Percentiles rank a stretch among this genome's conserved stretches.
These are phyloP conservation scores for Yamadazyma insecticola DNA, from an alignment of 805 yeast genomes.

Conservation along the genomic window DNA sequence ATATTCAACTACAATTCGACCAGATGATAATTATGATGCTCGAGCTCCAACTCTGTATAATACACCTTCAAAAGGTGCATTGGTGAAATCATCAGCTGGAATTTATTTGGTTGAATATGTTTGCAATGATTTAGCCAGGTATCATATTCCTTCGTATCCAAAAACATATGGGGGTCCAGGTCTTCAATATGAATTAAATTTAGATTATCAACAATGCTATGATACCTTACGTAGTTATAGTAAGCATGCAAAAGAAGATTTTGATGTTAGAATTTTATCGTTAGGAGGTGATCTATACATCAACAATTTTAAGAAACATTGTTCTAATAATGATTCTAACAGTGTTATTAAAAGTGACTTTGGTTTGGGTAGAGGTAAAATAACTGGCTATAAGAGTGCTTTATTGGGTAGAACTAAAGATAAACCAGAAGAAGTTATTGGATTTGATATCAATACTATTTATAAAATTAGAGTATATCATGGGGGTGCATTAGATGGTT, in stretches of 20 bases:
- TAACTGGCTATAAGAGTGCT: slow-evolving; percentile 36
- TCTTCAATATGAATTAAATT: slow-evolving; percentile 45
- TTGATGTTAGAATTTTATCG: slow-evolving; percentile 51
- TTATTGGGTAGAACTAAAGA: slow-evolving; percentile 24
- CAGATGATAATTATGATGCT: slow-evolving; percentile 13
- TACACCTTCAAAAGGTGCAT: slow-evolving; percentile 16
- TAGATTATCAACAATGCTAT: slow-evolving; percentile 43
- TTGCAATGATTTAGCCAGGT: slow-evolving; percentile 51
- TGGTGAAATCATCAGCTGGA: slow-evolving; percentile 57
- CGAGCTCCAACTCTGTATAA: slow-evolving; percentile 20
- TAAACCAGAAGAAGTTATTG: slow-evolving; percentile 17
- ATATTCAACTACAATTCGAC: slow-evolving; percentile 26
- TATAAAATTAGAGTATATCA: slow-evolving; percentile 59
- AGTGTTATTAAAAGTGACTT: slow-evolving; percentile 30
- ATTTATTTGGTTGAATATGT: slow-evolving; percentile 71
- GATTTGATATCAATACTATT: slow-evolving; percentile 36
- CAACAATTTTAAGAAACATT: slow-evolving; percentile 40
- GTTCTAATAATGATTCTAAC: slow-evolving; percentile 21
- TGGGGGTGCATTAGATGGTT: slow-evolving; percentile 81
- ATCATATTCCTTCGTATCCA: slow-evolving; percentile 61
- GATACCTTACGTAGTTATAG: slow-evolving; percentile 23
- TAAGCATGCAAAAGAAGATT: slow-evolving; percentile 22
- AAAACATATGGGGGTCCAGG: slow-evolving; percentile 54
- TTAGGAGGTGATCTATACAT: slow-evolving; percentile 61
- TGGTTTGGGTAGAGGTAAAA: slow-evolving; percentile 36